Evolutionary conservation across 345 rosid species (phyloP).

Genomic region (Physaria fendleri): DNA sequence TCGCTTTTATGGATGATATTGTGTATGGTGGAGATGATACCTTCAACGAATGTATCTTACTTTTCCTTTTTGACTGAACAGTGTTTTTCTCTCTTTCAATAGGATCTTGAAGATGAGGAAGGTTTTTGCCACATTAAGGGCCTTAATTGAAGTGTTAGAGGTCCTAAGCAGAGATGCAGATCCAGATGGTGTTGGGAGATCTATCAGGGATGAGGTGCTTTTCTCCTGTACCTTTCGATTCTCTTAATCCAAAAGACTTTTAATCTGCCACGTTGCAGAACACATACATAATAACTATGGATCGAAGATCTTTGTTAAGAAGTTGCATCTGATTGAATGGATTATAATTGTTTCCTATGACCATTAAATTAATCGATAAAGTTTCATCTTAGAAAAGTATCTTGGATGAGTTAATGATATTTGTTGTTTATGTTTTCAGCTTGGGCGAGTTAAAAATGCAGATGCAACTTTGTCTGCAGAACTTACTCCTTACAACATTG

Average conservation of each 20-base stretch:
- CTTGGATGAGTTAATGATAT: conserved; percentile 15
- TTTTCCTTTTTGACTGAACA: conserved; percentile 14
- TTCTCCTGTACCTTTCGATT: not conserved
- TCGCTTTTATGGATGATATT: not conserved
- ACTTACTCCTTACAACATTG: conserved; percentile 79
- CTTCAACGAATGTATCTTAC: not conserved
- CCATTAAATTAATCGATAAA: not conserved
- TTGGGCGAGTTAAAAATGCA: conserved; percentile 57
- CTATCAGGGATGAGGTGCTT: conserved; percentile 77
- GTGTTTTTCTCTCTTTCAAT: conserved; percentile 1
- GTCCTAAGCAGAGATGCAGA: conserved; percentile 82
- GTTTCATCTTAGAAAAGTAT: conserved; percentile 5
- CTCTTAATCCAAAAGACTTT: not conserved
- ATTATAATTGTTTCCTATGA: not conserved
- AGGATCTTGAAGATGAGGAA: conserved; percentile 63
- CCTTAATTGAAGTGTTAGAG: conserved; percentile 86
- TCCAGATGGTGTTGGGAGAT: conserved; percentile 81
- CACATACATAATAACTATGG: not conserved
- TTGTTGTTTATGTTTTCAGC: conserved; percentile 39
- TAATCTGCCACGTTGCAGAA: not conserved
- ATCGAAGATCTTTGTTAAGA: conserved; percentile 2
- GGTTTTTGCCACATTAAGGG: conserved; percentile 78
- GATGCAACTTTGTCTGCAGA: conserved; percentile 66
- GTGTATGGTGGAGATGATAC: not conserved
- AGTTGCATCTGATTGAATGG: not conserved